These are phyloP conservation scores for Platanthera zijinensis DNA, from an alignment of 106 monocot species.

Conservation along the genomic window DNA sequence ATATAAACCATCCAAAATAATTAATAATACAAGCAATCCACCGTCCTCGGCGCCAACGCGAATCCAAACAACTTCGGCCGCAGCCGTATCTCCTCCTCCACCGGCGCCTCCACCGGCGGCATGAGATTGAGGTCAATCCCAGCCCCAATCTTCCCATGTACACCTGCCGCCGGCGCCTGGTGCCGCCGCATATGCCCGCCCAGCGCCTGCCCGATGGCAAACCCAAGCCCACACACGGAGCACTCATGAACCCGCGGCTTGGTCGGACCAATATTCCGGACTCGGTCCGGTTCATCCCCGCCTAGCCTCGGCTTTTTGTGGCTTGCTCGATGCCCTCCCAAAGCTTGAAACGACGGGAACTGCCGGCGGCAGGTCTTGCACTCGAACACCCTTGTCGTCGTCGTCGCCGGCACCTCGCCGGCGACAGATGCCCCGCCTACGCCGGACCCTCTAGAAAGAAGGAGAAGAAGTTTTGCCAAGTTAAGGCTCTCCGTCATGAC, in stretches of 20 bases:
- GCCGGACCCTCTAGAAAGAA: neutral
- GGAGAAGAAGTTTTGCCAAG: neutral
- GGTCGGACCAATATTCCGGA: neutral
- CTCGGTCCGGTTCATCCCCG: neutral
- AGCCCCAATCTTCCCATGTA: neutral
- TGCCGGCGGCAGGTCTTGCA: constrained; percentile 57
- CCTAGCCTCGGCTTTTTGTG: constrained; percentile 48
- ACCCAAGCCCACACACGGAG: constrained; percentile 31
- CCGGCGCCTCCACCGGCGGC: neutral
- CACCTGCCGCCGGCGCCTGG: constrained; percentile 9
- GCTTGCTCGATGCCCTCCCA: constrained; percentile 59
- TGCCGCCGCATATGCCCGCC: constrained; percentile 50
- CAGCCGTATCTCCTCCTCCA: neutral
- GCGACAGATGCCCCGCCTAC: neutral
- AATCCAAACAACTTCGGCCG: neutral
- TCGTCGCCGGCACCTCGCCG: neutral
- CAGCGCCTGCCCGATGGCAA: constrained; percentile 35
- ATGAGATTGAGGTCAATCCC: neutral
- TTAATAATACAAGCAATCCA: neutral
- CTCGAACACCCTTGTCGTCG: constrained; percentile 25
- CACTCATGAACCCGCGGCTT: constrained; percentile 29
- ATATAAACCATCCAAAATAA: too few species aligned
- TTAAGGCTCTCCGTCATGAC: neutral
- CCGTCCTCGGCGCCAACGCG: neutral
- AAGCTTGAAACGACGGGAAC: constrained; percentile 60